Evolutionary conservation across 2,329 filamentous ascomycete species (phyloP), one percentile per base, ranked within the genome.

Genomic region (Curvularia eragrostidis): DNA sequence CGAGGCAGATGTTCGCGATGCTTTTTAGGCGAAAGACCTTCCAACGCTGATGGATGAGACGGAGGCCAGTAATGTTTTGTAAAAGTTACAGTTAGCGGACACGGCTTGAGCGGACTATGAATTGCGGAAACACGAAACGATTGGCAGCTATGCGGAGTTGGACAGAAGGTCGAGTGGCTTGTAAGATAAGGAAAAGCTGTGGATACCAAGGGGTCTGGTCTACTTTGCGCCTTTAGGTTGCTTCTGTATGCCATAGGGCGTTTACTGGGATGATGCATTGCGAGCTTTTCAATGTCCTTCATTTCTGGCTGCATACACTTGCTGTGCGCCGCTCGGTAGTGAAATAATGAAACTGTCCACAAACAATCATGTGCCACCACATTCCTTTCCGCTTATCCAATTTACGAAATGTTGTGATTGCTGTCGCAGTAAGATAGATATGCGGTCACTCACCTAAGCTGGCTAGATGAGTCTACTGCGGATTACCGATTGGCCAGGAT

Each of bases 1-100:
- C 12, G 78, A 80, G 54, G 67, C 68, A 9, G 75, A 76, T 58
- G 68, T 72, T 38, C 74, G 77, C 44, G 76, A 74, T 59, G 74
- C 75, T 8, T 78, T 77, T 52, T 77, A 72, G 63, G 34, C 67
- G n/a, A n/a, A n/a, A n/a, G n/a, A n/a, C n/a, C n/a, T n/a, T n/a
- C n/a, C n/a, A n/a, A n/a, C n/a, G n/a, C n/a, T n/a, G n/a, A n/a
- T n/a, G n/a, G n/a, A n/a, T n/a, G n/a, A n/a, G n/a, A n/a, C n/a
- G 10, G 75, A 76, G 56, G 67, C 70, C 32, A 74, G 75, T 47
- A 75, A 73, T 59, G 72, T 74, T 10, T 77, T 76, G 51, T 76
- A 32, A n/a, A n/a, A 51, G 15, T 18, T 30, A 18, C 8, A 12
- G 12, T n/a, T 24, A 12, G 41, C 23, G 3, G 19, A 13, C 15